Conservation (phyloP, 2,329 filamentous ascomycete species). For the Verticillium longisporum region DNA sequence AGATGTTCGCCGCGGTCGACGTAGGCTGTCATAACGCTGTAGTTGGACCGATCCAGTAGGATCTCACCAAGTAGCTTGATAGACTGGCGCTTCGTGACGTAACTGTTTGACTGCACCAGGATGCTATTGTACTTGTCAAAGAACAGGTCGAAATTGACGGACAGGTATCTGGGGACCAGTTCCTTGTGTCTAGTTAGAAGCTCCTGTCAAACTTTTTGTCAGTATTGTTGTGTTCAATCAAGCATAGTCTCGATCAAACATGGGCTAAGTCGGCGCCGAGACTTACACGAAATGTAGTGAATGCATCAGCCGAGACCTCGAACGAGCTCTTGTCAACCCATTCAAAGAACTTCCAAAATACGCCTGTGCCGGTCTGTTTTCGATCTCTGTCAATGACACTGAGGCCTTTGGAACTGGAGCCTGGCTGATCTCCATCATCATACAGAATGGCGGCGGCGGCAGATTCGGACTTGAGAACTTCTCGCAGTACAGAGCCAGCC, state of each 20-base stretch:
- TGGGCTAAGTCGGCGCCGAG: background rate
- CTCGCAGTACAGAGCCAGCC: conserved; percentile 81
- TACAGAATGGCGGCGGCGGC: conserved; percentile 89
- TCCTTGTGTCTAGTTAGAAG: conserved; percentile 91
- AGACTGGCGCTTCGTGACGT: conserved; percentile 95
- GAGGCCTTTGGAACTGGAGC: conserved; percentile 69
- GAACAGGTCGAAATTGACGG: conserved; percentile 87
- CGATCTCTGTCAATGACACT: conserved; percentile 70
- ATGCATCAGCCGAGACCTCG: conserved; percentile 94
- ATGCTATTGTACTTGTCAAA: conserved; percentile 85
- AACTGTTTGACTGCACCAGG: conserved; percentile 86
- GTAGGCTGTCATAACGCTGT: conserved; percentile 96
- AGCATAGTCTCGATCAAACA: too few relatives aligned
- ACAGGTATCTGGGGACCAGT: conserved; percentile 80
- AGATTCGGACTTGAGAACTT: conserved; percentile 83
- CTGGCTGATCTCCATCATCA: conserved; percentile 69
- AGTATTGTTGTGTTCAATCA: background rate
- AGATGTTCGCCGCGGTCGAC: conserved; percentile 93
- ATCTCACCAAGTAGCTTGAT: conserved; percentile 97
- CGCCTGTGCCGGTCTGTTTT: conserved; percentile 69
- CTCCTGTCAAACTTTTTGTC: conserved; percentile 48
- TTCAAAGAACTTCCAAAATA: conserved; percentile 95
- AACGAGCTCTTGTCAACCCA: conserved; percentile 98
- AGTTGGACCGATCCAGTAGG: conserved; percentile 88
- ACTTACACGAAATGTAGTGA: conserved; percentile 88